Conservation (phyloP, 2,329 filamentous ascomycete genomes). For the Xylaria hypoxylon region DNA sequence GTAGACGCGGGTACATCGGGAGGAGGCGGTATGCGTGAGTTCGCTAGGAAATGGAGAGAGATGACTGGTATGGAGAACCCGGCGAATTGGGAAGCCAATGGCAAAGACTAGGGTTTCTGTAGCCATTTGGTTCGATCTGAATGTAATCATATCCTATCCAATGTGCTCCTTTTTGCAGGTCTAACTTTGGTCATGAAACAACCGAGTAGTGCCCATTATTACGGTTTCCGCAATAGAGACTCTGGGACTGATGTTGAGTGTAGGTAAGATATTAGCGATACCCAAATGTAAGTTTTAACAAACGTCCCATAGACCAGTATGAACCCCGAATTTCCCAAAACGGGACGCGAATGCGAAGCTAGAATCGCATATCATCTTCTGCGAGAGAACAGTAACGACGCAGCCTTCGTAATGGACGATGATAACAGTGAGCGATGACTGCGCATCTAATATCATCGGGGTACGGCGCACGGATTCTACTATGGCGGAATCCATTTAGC, state of each 20-base stretch:
- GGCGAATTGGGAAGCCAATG: constrained; percentile 46
- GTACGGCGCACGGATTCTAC: constrained; percentile 69
- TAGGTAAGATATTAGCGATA: neutral
- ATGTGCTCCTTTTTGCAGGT: too few species aligned
- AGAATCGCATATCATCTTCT: neutral
- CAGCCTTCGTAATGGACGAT: too few species aligned
- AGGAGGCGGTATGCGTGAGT: constrained; percentile 82
- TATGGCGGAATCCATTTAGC: constrained; percentile 68
- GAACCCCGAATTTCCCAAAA: too few species aligned
- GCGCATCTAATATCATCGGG: constrained; percentile 69
- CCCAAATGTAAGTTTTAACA: too few species aligned
- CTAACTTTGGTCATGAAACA: too few species aligned
- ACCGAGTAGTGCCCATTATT: too few species aligned
- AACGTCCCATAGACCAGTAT: too few species aligned
- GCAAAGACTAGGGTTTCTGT: constrained; percentile 19
- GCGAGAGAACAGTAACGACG: too few species aligned
- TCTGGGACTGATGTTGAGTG: too few species aligned
- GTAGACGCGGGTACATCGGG: constrained; percentile 77
- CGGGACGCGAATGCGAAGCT: constrained; percentile 27
- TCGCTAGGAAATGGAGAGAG: constrained; percentile 79
- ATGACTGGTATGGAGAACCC: constrained; percentile 53
- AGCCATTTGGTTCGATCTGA: neutral
- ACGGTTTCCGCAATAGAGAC: too few species aligned
- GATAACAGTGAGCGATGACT: too few species aligned
- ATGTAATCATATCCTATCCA: neutral